Conservation (phyloP, 2,329 filamentous ascomycete species). For the Neofusicoccum cordaticola region DNA sequence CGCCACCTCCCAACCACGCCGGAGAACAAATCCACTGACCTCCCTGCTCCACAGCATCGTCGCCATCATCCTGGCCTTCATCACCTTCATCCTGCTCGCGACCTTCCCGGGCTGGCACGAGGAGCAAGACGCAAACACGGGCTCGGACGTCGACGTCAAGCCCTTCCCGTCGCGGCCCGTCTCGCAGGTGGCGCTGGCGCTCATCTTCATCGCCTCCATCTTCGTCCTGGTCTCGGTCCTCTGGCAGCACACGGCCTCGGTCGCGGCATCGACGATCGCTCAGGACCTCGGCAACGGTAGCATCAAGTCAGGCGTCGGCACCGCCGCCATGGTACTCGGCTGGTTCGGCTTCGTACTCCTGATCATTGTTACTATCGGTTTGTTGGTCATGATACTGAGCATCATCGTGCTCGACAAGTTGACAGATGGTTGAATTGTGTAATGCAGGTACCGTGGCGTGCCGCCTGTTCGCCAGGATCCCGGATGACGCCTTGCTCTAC, state of each 20-base stretch:
- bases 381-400: constrained; percentile 95
- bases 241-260: constrained; percentile 95
- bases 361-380: constrained; percentile 91
- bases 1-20: neutral
- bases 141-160: constrained; percentile 86
- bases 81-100: constrained; percentile 90
- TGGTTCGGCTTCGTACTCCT: constrained; percentile 95
- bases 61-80: constrained; percentile 93
- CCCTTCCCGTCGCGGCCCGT: constrained; percentile 90
- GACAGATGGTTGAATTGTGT: neutral
- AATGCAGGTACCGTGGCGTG: neutral
- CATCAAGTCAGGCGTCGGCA: constrained; percentile 84
- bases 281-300: constrained; percentile 90
- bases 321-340: constrained; percentile 90
- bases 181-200: constrained; percentile 85
- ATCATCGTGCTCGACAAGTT: constrained; percentile 67
- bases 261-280: constrained; percentile 88
- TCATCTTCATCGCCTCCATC: constrained; percentile 73
- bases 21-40: neutral
- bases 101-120: constrained; percentile 98
- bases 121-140: constrained; percentile 70
- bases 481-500: too few species aligned
- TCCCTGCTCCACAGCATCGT: constrained; percentile 66
- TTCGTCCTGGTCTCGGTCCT: constrained; percentile 67
- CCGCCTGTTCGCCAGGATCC: too few species aligned